Percentiles rank a stretch among this genome's conserved stretches.
Evolutionary conservation across 176 grass and related monocot genomes (phyloP).

Genomic region (Coix lacrymajobi): DNA sequence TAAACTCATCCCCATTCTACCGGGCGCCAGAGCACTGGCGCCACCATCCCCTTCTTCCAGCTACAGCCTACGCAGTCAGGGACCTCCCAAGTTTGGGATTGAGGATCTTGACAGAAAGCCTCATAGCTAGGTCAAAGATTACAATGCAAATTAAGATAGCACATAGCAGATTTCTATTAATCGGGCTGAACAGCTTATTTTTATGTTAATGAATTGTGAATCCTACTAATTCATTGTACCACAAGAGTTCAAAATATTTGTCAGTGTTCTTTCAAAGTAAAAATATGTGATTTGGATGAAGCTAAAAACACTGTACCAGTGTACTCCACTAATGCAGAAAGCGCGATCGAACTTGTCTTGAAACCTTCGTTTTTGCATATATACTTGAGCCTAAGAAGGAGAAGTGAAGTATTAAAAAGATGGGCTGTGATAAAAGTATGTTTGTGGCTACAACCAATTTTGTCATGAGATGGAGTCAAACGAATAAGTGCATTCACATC

Average conservation of each 20-base stretch:
- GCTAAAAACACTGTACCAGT: constrained; percentile 53
- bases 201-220: constrained; percentile 30
- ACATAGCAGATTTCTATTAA: constrained; percentile 1
- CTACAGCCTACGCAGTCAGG: too few relatives aligned
- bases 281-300: constrained; percentile 15
- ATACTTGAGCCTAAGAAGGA: constrained; percentile 70
- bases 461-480: constrained; percentile 5
- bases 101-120: too few relatives aligned
- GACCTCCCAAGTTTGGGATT: too few relatives aligned
- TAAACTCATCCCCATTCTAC: too few relatives aligned
- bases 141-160: constrained; percentile 8
- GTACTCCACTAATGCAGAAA: constrained; percentile 90
- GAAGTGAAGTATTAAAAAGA: constrained; percentile 14
- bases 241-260: neutral
- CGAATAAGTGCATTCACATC: constrained; percentile 4
- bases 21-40: too few relatives aligned
- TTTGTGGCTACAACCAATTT: constrained; percentile 5
- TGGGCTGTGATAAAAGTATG: constrained; percentile 13
- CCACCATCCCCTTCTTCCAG: too few relatives aligned
- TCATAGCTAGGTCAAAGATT: neutral
- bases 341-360: constrained; percentile 76
- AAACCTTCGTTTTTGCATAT: constrained; percentile 91
- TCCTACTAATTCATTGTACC: constrained; percentile 8
- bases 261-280: neutral
- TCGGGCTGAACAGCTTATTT: neutral